Evolutionary conservation across 345 rosid genomes (phyloP).

Genomic region (Gossypium australe): DNA sequence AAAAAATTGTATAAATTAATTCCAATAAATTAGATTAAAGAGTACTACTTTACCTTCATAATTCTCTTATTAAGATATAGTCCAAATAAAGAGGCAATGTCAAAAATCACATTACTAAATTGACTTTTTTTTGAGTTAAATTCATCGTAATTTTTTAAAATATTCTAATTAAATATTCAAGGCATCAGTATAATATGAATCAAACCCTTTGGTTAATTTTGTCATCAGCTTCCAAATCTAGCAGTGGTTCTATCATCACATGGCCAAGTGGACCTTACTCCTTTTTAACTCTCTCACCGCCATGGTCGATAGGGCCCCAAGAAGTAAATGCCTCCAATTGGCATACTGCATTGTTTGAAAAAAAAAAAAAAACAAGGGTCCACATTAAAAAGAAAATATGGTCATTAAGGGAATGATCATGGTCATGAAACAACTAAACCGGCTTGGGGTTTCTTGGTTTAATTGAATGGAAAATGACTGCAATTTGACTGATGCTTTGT

Average conservation of each 20-base stretch:
- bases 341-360: not conserved
- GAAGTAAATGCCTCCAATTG: not conserved
- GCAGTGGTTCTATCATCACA: not conserved
- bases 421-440: not conserved
- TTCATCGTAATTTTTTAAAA: too few relatives aligned
- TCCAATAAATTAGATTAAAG: rapidly evolving
- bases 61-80: too few relatives aligned
- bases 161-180: too few relatives aligned
- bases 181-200: too few relatives aligned
- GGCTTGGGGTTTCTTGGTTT: not conserved
- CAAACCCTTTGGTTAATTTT: too few relatives aligned
- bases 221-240: not conserved
- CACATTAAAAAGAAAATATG: not conserved
- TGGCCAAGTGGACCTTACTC: not conserved
- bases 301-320: not conserved
- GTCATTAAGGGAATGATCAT: not conserved
- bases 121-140: too few relatives aligned
- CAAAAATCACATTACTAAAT: too few relatives aligned
- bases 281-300: not conserved
- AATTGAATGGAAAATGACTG: not conserved
- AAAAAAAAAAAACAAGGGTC: not conserved
- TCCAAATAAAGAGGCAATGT: too few relatives aligned
- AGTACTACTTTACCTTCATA: too few relatives aligned
- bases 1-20: too few relatives aligned
- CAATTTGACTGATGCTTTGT: not conserved